Base-by-base conservation (phyloP, 495 filamentous ascomycete genomes). In the Penicillium pulvis region DNA sequence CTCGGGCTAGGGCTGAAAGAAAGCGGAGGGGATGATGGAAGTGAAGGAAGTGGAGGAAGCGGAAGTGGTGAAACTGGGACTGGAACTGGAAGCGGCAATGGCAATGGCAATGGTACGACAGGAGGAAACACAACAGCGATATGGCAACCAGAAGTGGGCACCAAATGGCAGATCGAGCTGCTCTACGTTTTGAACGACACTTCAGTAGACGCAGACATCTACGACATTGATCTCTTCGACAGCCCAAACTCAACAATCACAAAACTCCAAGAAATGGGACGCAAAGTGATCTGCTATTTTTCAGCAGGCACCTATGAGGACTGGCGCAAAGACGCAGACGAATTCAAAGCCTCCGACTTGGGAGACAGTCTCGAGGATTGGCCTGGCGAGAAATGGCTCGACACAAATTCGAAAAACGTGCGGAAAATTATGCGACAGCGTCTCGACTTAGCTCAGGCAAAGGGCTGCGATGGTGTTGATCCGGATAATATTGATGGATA, bases 211-310 rank as follows among this genome's bases (percentile, higher is more conserved):
- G 81, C 79, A 0, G 48, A 71, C 4, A 71, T 87, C 57, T 87
- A 81, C 71, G 84, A 87, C 69, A 82, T 87, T 51, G 86, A 89
- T 55, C 76, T 89, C 4, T 86, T 85, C 73, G 69, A 75, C 51
- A 87, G 81, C 51, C 43, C 66, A 23, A 66, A 67, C 6, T 60
- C 70, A 17, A 75, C 66, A 3, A 84, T 87, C 55, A 55, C 70
- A 5, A 57, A 66, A 0, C 73, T 89, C 1, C 82, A 87, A 43
- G 42, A 35, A 4, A 56, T 70, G 30, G 75, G 73, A 12, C 76
- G 82, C 54, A 85, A 79, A 46, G 83, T 89, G 26, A 87, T 90
- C 56, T 91, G 88, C 76, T 91, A 90, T 67, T 90, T 90, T 74
- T 84, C 81, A 11, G 88, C 87, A 1, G 88, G 88, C 6, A 83